Evolutionary conservation across 1,284 basidiomycete species (phyloP).

Genomic region (Macrocystidia cucumis): DNA sequence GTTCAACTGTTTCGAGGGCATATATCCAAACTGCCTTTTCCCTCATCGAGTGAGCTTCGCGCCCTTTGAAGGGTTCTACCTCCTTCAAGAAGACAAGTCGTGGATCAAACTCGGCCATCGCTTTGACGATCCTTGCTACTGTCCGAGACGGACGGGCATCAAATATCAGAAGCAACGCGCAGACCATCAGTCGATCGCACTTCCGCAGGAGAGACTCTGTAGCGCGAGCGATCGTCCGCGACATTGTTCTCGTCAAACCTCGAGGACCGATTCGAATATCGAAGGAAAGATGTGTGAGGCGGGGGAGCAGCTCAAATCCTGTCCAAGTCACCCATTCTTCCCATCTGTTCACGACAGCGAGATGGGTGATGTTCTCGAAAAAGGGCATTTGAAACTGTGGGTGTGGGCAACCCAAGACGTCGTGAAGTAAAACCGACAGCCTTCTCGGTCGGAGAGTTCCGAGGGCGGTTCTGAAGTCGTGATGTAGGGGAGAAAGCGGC

Average conservation of each 20-base stretch:
- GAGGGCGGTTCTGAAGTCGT: constrained; percentile 11
- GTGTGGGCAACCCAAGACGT: constrained; percentile 12
- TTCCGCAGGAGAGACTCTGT: constrained; percentile 10
- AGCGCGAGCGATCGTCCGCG: constrained; percentile 11
- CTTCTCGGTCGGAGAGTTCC: constrained; percentile 15
- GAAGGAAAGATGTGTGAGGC: constrained; percentile 24
- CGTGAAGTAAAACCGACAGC: constrained; percentile 13
- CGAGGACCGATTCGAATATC: constrained; percentile 19
- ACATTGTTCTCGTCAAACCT: constrained; percentile 8
- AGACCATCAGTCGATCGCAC: constrained; percentile 15
- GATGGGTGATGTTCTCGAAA: constrained; percentile 25
- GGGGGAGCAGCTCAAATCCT: constrained; percentile 17
- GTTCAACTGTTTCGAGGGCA: constrained; percentile 15
- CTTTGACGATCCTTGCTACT: constrained; percentile 8
- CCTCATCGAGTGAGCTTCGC: constrained; percentile 21
- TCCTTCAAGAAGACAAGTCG: constrained; percentile 24
- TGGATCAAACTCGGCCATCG: constrained; percentile 12
- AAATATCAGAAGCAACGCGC: constrained; percentile 20
- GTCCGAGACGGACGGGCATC: constrained; percentile 15
- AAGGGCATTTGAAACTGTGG: constrained; percentile 18
- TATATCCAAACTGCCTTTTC: constrained; percentile 21
- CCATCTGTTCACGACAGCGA: constrained; percentile 28
- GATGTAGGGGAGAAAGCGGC: constrained; percentile 5
- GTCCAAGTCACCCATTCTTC: constrained; percentile 29
- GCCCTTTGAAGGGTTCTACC: constrained; percentile 22